phyloP scores from a whole-genome alignment of 768 basidiomycete species.

The Agrocybe pediades region DNA sequence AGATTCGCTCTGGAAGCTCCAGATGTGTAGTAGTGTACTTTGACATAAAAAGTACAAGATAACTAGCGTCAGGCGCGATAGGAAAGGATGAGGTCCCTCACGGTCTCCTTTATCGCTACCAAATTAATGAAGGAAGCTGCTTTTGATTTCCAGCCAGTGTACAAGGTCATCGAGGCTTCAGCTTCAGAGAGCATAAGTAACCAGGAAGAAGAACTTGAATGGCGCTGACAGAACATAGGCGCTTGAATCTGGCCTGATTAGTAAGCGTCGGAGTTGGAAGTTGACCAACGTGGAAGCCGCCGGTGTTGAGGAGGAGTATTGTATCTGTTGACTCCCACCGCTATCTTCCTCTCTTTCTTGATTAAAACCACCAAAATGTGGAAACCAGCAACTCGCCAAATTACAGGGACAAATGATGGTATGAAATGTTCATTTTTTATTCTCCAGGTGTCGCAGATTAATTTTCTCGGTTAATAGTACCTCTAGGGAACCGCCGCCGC shows the following conservation, averaged over 20 bases:
- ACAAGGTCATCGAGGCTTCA: too few relatives aligned
- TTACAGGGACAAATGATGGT: slow-evolving; percentile 94
- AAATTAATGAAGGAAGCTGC: too few relatives aligned
- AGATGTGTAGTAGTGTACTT: too few relatives aligned
- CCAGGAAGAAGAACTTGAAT: neutral
- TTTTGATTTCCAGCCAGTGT: too few relatives aligned
- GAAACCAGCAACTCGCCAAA: slow-evolving; percentile 86
- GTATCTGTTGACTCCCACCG: slow-evolving; percentile 21
- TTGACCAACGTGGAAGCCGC: slow-evolving; percentile 11
- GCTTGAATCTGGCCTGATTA: slow-evolving; percentile 15
- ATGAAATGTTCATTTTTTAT: slow-evolving; percentile 24
- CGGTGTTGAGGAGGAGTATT: neutral
- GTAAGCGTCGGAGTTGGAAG: slow-evolving; percentile 24
- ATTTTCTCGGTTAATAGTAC: slow-evolving; percentile 49
- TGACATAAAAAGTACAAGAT: too few relatives aligned
- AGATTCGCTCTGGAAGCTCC: too few relatives aligned
- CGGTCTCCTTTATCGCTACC: too few relatives aligned
- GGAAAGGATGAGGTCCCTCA: too few relatives aligned
- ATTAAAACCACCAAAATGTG: slow-evolving; percentile 60
- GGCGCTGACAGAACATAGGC: too few relatives aligned
- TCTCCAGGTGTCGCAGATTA: slow-evolving; percentile 2
- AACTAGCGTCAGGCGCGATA: too few relatives aligned
- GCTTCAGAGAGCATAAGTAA: too few relatives aligned
- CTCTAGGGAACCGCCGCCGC: slow-evolving; percentile 85
- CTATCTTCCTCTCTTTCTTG: slow-evolving; percentile 32